Base-by-base conservation (phyloP, 1,284 basidiomycete genomes). In the Phylloporus gajari region DNA sequence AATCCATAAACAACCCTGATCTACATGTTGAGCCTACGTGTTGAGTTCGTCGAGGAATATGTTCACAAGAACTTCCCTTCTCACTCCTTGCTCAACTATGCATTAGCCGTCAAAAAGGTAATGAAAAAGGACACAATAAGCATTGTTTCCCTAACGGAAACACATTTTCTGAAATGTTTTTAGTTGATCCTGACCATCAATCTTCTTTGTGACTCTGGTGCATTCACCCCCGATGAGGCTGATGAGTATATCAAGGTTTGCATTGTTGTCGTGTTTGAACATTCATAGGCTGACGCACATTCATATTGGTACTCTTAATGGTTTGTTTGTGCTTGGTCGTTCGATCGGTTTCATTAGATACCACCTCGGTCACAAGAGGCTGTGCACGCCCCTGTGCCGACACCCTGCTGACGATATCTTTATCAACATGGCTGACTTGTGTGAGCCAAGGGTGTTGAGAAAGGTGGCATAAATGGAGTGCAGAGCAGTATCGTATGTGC, bases 11-110 rank as follows among this genome's bases (percentile, higher is more conserved):
- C 87, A 98, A 98, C 91, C 97, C 96, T 71, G 96, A 97, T 89
- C 88, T 96, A 67, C 96, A n/a, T n/a, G n/a, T n/a, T n/a, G n/a
- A n/a, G n/a, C n/a, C n/a, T n/a, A n/a, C n/a, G 97, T 84, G 97
- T 99, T 78, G 94, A 97, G 86, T 93, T 99, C 72, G 97, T 99
- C 74, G 98, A 98, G 90, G 96, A 98, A 86, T 99, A 95, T 81
- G 97, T 98, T 74, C 88, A 84, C 85, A 97, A 98, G 88, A 88
- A 98, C 90, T 99, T 99, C 95, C 97, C 97, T 12, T 93, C 92
- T 83, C 91, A 96, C 88, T 91, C 90, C 76, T 88, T 97, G 73
- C 92, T 99, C 82, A 97, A 99, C 88, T 99, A 98, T 81, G 97
- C 97, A n/a, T 91, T 99, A 72, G 97, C 96, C 61, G 97, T 99